phyloP scores from a whole-genome alignment of 179 eudicot species.

The Monotropa hypopitys region DNA sequence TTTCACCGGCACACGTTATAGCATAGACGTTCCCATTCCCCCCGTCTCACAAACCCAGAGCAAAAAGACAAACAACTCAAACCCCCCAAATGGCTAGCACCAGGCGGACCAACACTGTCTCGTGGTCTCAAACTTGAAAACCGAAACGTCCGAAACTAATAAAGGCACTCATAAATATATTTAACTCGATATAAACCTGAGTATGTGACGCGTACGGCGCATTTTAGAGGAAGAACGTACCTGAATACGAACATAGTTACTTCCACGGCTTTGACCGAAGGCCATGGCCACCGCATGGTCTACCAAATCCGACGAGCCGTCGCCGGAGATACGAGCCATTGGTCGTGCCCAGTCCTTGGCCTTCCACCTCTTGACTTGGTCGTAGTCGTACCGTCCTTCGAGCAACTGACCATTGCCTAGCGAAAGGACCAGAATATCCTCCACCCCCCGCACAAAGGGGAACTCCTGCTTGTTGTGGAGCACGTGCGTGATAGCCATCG shows the following conservation, averaged over 20 bases:
- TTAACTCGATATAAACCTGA: background rate
- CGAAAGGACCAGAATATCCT: conserved; percentile 80
- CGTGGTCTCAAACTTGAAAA: conserved; percentile 7
- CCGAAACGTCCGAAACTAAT: conserved; percentile 4
- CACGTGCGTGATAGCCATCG: conserved; percentile 92
- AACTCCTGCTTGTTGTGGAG: conserved; percentile 88
- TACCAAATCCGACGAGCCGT: conserved; percentile 66
- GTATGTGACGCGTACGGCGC: background rate
- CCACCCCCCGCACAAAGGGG: conserved; percentile 83
- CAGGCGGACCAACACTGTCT: conserved; percentile 17
- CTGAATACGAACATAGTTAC: conserved; percentile 82
- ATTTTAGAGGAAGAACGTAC: conserved; percentile 21
- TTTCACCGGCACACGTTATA: conserved; percentile 3
- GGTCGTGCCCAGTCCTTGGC: conserved; percentile 75
- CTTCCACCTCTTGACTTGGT: conserved; percentile 60
- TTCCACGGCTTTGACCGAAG: conserved; percentile 52
- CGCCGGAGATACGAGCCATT: conserved; percentile 58
- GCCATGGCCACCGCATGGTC: conserved; percentile 92
- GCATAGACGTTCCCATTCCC: conserved; percentile 7
- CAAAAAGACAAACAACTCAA: conserved; percentile 6
- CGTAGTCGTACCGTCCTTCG: conserved; percentile 53
- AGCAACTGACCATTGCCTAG: conserved; percentile 66
- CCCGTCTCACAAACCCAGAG: background rate
- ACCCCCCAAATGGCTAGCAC: conserved; percentile 2
- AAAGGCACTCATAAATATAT: background rate